Percentiles rank a stretch among this genome's conserved stretches.
phyloP scores from a whole-genome alignment of 306 rosid species.

The Lathyrus sativus region DNA sequence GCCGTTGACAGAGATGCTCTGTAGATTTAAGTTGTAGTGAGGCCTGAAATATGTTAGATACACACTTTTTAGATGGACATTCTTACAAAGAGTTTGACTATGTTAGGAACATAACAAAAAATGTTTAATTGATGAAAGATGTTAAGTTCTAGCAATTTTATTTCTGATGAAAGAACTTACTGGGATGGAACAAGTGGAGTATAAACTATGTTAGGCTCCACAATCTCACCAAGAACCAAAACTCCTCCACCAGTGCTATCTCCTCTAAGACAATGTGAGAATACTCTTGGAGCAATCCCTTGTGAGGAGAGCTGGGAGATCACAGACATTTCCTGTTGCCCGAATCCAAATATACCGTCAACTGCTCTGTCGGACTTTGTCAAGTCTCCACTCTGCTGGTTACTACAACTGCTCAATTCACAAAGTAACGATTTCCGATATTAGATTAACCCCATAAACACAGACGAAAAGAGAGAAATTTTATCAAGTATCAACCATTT shows the following conservation, averaged over 20 bases:
- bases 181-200: slow-evolving; percentile 88
- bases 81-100: not conserved
- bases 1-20: slow-evolving; percentile 89
- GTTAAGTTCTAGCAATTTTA: slow-evolving; percentile 3
- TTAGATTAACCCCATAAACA: slow-evolving; percentile 33
- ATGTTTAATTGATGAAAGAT: not conserved
- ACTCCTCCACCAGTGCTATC: slow-evolving; percentile 89
- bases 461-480: not conserved
- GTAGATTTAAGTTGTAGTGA: slow-evolving; percentile 85
- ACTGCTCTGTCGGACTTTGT: slow-evolving; percentile 90
- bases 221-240: slow-evolving; percentile 91
- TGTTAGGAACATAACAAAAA: not conserved
- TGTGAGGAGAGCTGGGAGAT: slow-evolving; percentile 89
- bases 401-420: slow-evolving; percentile 81
- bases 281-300: slow-evolving; percentile 79
- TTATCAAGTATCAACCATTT: slow-evolving; percentile 14
- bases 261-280: slow-evolving; percentile 95
- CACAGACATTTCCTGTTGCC: slow-evolving; percentile 83
- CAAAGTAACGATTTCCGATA: slow-evolving; percentile 38
- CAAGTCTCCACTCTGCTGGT: slow-evolving; percentile 80
- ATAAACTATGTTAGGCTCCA: slow-evolving; percentile 81
- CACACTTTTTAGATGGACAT: slow-evolving; percentile 23
- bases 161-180: slow-evolving; percentile 54
- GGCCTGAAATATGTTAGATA: slow-evolving; percentile 70
- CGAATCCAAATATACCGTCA: slow-evolving; percentile 95